phyloP scores from a whole-genome alignment of 2,329 filamentous ascomycete species.

The Didymella arachidicola region DNA sequence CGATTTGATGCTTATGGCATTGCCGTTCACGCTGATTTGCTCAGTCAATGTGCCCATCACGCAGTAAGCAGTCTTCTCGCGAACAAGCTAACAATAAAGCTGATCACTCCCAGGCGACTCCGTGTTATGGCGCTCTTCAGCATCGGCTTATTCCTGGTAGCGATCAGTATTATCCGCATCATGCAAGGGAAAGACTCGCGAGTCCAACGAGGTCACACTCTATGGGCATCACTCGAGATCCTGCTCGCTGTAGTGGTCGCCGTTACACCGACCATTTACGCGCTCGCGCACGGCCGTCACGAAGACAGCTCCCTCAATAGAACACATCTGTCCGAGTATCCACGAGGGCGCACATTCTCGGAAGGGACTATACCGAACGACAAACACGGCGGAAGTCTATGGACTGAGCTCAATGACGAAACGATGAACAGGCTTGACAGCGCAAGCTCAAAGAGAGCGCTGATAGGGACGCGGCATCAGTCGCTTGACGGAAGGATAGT shows the following conservation, averaged over 20 bases:
- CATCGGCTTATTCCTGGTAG: conserved; percentile 29
- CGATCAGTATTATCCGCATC: conserved; percentile 28
- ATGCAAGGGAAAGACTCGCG: conserved; percentile 21
- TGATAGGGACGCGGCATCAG: conserved; percentile 19
- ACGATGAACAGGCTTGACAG: conserved; percentile 13
- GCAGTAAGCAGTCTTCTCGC: conserved; percentile 14
- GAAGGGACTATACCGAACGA: conserved; percentile 5
- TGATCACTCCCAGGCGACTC: conserved; percentile 14
- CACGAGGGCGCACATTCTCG: conserved; percentile 13
- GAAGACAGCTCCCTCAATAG: conserved; percentile 18
- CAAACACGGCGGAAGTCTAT: conserved; percentile 14
- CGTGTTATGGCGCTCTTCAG: conserved; percentile 30
- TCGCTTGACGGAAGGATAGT: conserved; percentile 12
- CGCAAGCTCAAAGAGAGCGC: conserved; percentile 20
- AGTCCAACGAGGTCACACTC: conserved; percentile 24
- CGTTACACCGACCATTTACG: conserved; percentile 29
- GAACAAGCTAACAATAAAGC: not conserved
- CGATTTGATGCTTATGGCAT: conserved; percentile 28
- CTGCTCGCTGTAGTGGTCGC: conserved; percentile 27
- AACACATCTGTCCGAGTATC: conserved; percentile 22
- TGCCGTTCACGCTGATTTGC: conserved; percentile 24
- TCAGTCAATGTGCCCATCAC: conserved; percentile 20
- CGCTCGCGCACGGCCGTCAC: conserved; percentile 23
- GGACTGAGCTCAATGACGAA: conserved; percentile 25
- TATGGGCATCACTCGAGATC: conserved; percentile 29